Conservation (phyloP, 495 filamentous ascomycete genomes). For the Astrocystis sublimbata region DNA sequence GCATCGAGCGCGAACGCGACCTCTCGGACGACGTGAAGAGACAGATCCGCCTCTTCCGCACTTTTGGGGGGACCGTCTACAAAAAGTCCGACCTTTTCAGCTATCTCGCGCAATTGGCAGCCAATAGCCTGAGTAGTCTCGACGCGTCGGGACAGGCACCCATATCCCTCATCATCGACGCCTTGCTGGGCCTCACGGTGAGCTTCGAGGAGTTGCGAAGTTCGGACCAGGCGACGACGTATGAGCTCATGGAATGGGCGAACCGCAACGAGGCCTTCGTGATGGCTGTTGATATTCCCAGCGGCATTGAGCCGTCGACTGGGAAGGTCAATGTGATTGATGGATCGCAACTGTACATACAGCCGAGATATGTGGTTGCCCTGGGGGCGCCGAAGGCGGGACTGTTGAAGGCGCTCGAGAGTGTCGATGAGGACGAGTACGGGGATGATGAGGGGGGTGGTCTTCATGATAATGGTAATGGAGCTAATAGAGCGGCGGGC, state of each 20-base stretch:
- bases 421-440: constrained; percentile 57
- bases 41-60: constrained; percentile 74
- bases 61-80: constrained; percentile 70
- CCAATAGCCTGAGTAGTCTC: constrained; percentile 29
- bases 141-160: constrained; percentile 39
- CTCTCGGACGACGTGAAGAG: constrained; percentile 71
- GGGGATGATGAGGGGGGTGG: too few relatives aligned
- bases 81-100: constrained; percentile 57
- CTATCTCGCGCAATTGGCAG: constrained; percentile 38
- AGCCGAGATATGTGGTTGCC: constrained; percentile 73
- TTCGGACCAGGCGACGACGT: constrained; percentile 78
- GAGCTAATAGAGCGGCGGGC: too few relatives aligned
- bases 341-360: constrained; percentile 69
- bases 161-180: constrained; percentile 84
- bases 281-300: constrained; percentile 83
- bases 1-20: constrained; percentile 62
- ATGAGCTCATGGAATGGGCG: constrained; percentile 82
- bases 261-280: constrained; percentile 78
- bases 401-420: constrained; percentile 67
- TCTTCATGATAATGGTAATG: too few relatives aligned
- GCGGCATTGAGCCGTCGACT: constrained; percentile 75
- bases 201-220: constrained; percentile 80
- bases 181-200: constrained; percentile 78
- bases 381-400: constrained; percentile 85
- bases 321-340: constrained; percentile 63